Evolutionary conservation across 768 basidiomycete species (phyloP), one percentile per base, ranked within the genome.

Genomic region (Auriscalpium orientale): DNA sequence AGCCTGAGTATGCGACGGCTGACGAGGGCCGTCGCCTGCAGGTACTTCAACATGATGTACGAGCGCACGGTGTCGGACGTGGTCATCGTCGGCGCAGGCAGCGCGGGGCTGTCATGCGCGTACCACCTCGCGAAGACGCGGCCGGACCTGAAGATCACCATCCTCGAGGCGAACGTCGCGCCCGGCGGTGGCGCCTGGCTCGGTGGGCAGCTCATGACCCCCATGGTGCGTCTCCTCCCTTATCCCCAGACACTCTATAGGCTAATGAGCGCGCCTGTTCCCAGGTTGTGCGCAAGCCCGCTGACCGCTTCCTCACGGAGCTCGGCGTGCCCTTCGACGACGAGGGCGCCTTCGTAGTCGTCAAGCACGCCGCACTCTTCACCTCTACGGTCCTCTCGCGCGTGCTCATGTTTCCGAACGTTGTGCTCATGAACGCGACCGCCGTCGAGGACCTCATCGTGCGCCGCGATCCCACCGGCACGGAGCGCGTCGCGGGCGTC

Each of bases 381-480:
- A 91, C 88, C 2, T 83, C 86, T 13, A 89, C 87, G 1, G 68
- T 89, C 47, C 73, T 91, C 38, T 84, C 85, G 55, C 79, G 80
- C 48, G 85, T 88, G 54, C 79, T 89, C 57, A 76, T 83, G 12
- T 71, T 84, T 61, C 83, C 83, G 15, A 89, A 89, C 62, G 84
- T 89, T 50, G 80, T 84, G 35, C 69, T 88, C 70, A 80, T 89
- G 76, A 89, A 89, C 70, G 85, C 85, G 22, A 90, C 87, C 3
- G 82, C 86, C 8, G 85, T 86, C n/a, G 87, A 90, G 67, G 89
- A 90, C 66, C 78, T 90, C 48, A 83, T 90, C 69, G 78, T 86
- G 53, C 79, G 79, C 61, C 74, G 75, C 48, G 87, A 78, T 67
- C 69, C 67, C 56, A 65, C 67, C 54, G 72, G 71, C 52, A 59